Base-by-base conservation (phyloP, 768 basidiomycete species). In the Symmetrospora coprosmae region DNA sequence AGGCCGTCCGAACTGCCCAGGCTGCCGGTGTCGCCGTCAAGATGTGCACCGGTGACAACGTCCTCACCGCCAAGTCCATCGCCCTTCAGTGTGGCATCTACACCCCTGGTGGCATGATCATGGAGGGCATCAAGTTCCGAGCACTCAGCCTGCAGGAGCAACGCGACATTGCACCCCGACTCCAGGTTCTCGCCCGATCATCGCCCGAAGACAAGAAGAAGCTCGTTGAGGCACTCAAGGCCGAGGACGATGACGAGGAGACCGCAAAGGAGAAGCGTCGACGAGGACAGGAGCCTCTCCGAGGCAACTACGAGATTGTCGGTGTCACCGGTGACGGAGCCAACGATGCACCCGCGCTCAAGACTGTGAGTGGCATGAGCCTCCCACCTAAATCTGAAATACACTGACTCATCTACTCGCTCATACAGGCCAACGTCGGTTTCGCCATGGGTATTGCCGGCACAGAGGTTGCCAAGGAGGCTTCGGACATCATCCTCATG, bases 21-120 rank as follows among this genome's bases (percentile, higher is more conserved):
- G 79, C 77, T 51, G 92, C 94, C 39, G 91, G 92, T 63, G 90
- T 99, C 14, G 77, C 79, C 23, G 83, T 97, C 75, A 96, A 94
- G 76, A 99, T 96, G 91, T 92, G 88, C 71, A 97, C 94, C 0
- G 94, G 92, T 65, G 91, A 97, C 73, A 96, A 94, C 65, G 87
- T 90, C 49, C 81, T 96, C 50, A 74, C 73, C 48, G 73, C 73
- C 27, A 60, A 89, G n/a, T 94, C 91, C 6, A 99, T 99, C 67
- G 92, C 94, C 21, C 78, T 79, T 1, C 92, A 99, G 69, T 97
- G 92, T 68, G 90, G 91, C 37, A 96, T 97, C 71, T 97, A 85
- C 75, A 85, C 84, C 17, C 73, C 84, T 2, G 91, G 91, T 25
- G 94, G 94, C 30, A 80, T 97, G 66, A 86, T 99, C 73, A 96